Conservation (phyloP, 2,329 filamentous ascomycete species). For the Thielaviopsis ethacetica region DNA sequence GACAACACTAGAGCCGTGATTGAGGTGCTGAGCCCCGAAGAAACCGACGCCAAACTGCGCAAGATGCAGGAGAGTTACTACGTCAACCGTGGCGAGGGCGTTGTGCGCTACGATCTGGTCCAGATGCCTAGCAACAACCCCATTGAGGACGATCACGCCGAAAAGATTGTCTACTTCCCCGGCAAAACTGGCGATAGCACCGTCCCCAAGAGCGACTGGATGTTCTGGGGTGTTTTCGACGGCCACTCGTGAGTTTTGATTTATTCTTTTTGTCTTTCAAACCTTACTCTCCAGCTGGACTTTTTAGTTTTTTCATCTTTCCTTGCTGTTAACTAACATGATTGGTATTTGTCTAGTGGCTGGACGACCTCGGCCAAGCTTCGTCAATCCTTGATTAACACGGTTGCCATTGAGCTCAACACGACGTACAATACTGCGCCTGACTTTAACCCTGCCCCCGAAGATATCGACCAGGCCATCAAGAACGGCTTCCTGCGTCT, state of each 20-base stretch:
- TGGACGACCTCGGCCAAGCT: slow-evolving; percentile 98
- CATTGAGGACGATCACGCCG: slow-evolving; percentile 95
- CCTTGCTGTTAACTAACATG: background rate
- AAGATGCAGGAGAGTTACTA: slow-evolving; percentile 83
- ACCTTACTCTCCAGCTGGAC: background rate
- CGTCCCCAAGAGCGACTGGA: slow-evolving; percentile 67
- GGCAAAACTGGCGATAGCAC: slow-evolving; percentile 28
- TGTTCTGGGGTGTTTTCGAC: slow-evolving; percentile 99
- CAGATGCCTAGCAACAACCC: slow-evolving; percentile 94
- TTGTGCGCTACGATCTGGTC: slow-evolving; percentile 85
- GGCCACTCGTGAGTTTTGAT: slow-evolving; percentile 61
- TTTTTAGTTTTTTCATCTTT: background rate
- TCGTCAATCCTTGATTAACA: slow-evolving; percentile 79
- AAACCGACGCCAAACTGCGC: slow-evolving; percentile 78
- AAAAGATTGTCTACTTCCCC: slow-evolving; percentile 91
- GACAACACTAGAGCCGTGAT: slow-evolving; percentile 72
- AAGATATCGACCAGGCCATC: slow-evolving; percentile 78
- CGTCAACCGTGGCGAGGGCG: slow-evolving; percentile 75
- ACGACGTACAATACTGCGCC: slow-evolving; percentile 65
- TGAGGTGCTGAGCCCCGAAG: slow-evolving; percentile 92
- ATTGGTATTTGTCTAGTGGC: slow-evolving; percentile 37
- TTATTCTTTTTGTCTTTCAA: background rate
- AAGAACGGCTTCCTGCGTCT: slow-evolving; percentile 79
- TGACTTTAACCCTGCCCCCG: slow-evolving; percentile 50
- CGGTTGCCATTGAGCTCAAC: slow-evolving; percentile 85